A percentile compares a stretch with the other conserved stretches of the same genome.
Conservation (phyloP, 2,329 filamentous ascomycete species). For the Fusarium goolgardi region DNA sequence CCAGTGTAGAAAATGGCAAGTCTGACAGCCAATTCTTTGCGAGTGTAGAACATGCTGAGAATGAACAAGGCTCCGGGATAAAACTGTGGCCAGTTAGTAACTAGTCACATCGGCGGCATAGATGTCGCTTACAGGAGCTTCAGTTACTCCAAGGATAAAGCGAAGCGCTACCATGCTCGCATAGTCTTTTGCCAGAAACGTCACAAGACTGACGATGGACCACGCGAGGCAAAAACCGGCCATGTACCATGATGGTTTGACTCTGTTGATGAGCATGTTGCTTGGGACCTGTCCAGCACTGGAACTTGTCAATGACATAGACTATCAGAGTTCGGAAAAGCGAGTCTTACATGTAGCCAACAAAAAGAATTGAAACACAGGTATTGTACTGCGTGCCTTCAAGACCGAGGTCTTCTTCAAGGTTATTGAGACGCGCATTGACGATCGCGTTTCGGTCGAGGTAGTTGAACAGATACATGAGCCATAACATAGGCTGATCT, state of each 20-base stretch:
- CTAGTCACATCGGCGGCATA: fast-evolving
- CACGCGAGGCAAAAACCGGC: constrained; percentile 51
- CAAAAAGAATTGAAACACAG: constrained; percentile 52
- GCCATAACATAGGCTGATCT: constrained; percentile 48
- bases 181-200: constrained; percentile 56
- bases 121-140: constrained; percentile 48
- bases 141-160: constrained; percentile 56
- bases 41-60: constrained; percentile 65
- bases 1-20: constrained; percentile 59
- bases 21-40: constrained; percentile 57
- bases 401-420: constrained; percentile 64
- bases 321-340: too few relatives aligned
- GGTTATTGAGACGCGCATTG: constrained; percentile 64
- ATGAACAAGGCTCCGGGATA: constrained; percentile 53
- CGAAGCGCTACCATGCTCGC: constrained; percentile 56
- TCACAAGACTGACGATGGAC: constrained; percentile 57
- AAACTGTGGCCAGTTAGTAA: constrained; percentile 29
- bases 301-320: too few relatives aligned
- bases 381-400: constrained; percentile 52
- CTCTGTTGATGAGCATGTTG: constrained; percentile 55
- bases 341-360: constrained; percentile 49
- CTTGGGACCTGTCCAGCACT: constrained; percentile 51
- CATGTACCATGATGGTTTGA: constrained; percentile 59
- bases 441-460: constrained; percentile 67
- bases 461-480: constrained; percentile 57